A percentile compares a stretch with the other conserved stretches of the same genome.
phyloP scores from a whole-genome alignment of 768 basidiomycete species.

The Boletellus ananiceps region DNA sequence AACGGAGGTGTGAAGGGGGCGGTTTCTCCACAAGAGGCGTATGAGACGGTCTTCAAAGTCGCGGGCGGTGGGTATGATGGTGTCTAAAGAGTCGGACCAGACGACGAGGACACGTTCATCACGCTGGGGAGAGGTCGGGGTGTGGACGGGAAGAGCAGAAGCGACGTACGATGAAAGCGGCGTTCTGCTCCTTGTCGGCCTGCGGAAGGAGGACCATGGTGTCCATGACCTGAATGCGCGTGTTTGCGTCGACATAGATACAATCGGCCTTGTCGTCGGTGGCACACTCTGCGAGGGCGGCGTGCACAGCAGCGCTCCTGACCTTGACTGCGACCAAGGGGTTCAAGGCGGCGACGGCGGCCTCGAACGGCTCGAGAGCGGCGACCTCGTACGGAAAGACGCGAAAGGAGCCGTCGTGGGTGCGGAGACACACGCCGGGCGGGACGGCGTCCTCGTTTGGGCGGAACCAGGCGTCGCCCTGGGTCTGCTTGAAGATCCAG shows the following conservation, averaged over 20 bases:
- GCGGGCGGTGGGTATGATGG: constrained; percentile 51
- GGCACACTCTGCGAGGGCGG: constrained; percentile 41
- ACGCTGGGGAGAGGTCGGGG: constrained; percentile 39
- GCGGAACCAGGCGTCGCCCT: constrained; percentile 51
- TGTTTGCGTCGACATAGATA: constrained; percentile 45
- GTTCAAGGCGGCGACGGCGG: constrained; percentile 48
- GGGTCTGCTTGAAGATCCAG: constrained; percentile 31
- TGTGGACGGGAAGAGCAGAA: not conserved
- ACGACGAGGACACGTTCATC: constrained; percentile 82
- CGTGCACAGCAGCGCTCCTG: constrained; percentile 46
- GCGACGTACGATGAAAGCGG: constrained; percentile 70
- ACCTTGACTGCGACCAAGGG: constrained; percentile 54
- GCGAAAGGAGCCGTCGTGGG: constrained; percentile 44
- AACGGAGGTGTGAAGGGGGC: constrained; percentile 18
- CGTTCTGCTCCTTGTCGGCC: constrained; percentile 33
- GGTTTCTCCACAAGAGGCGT: constrained; percentile 49
- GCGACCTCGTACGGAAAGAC: constrained; percentile 54
- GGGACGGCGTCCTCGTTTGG: constrained; percentile 45
- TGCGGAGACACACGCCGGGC: constrained; percentile 47
- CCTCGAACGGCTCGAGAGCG: constrained; percentile 51
- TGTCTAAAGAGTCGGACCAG: constrained; percentile 78
- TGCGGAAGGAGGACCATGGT: constrained; percentile 72
- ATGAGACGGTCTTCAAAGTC: constrained; percentile 59
- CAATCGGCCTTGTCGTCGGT: constrained; percentile 32
- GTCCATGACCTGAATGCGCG: constrained; percentile 81